Evolutionary conservation across 306 rosid genomes (phyloP).

Genomic region (Boehmeria nivea): DNA sequence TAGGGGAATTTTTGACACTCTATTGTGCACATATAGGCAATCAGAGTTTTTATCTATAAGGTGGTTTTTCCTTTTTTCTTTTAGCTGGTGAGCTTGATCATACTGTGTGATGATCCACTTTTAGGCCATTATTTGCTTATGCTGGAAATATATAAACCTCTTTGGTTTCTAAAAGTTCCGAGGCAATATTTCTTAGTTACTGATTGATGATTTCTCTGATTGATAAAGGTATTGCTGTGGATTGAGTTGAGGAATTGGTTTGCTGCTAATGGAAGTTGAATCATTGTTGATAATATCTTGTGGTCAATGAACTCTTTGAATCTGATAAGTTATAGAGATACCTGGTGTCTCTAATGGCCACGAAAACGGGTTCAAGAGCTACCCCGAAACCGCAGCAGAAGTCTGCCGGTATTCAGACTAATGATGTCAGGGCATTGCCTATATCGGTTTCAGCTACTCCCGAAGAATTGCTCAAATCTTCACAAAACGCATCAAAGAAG

Average conservation of each 20-base stretch:
- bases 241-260: conserved; percentile 6
- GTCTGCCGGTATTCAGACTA: conserved; percentile 40
- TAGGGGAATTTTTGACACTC: not conserved
- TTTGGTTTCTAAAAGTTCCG: no score
- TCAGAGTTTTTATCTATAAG: not conserved
- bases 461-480: conserved; percentile 40
- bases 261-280: conserved; percentile 17
- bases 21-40: not conserved
- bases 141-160: no score
- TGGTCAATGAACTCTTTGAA: conserved; percentile 25
- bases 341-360: conserved; percentile 53
- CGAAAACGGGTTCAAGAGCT: conserved; percentile 50
- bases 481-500: conserved; percentile 36
- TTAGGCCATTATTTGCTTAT: no score
- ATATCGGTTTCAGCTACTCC: conserved; percentile 23
- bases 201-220: not conserved
- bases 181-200: no score
- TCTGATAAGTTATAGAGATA: conserved; percentile 32
- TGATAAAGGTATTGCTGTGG: not conserved
- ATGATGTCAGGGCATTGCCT: conserved; percentile 39
- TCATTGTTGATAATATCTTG: conserved; percentile 25
- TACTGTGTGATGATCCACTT: no score
- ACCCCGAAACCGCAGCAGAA: conserved; percentile 47
- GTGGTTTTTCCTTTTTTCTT: no score
- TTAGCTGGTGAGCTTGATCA: no score